Percentiles rank a stretch among this genome's conserved stretches.
These are phyloP conservation scores for Fusarium algeriense DNA, from an alignment of 2,329 filamentous ascomycete species.

Conservation along the genomic window DNA sequence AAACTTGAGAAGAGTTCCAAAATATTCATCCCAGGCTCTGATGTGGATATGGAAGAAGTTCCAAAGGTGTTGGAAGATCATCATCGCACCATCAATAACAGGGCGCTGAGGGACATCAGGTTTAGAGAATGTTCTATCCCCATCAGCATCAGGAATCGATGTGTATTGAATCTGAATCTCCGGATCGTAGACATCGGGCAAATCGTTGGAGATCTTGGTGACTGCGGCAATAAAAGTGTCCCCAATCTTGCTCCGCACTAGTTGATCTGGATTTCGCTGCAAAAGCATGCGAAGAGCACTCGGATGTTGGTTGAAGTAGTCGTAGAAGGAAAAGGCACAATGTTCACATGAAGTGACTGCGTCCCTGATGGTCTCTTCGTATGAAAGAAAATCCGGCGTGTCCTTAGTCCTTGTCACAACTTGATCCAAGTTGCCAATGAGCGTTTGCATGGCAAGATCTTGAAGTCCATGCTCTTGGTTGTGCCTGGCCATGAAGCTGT, in stretches of 20 bases:
- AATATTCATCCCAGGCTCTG: conserved; percentile 82
- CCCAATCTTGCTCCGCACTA: conserved; percentile 66
- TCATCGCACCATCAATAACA: conserved; percentile 56
- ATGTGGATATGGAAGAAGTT: conserved; percentile 70
- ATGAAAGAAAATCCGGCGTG: conserved; percentile 69
- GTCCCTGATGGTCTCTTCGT: conserved; percentile 62
- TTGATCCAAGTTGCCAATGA: conserved; percentile 78
- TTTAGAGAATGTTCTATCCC: conserved; percentile 42
- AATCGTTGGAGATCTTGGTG: conserved; percentile 61
- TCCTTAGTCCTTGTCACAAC: conserved; percentile 80
- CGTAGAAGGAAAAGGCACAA: conserved; percentile 70
- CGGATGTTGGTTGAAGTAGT: conserved; percentile 69
- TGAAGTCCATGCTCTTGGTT: conserved; percentile 52
- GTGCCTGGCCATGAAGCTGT: conserved; percentile 15
- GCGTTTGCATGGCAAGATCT: conserved; percentile 65
- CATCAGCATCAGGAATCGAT: conserved; percentile 47
- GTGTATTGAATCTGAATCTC: conserved; percentile 1
- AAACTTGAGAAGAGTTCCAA: conserved; percentile 76
- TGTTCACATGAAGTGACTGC: conserved; percentile 61
- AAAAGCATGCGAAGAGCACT: conserved; percentile 74
- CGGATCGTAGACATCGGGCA: conserved; percentile 62
- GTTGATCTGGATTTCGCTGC: conserved; percentile 68
- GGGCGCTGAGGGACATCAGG: conserved; percentile 12
- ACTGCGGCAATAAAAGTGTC: conserved; percentile 66
- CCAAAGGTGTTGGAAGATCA: conserved; percentile 69